Evolutionary conservation across 2,329 filamentous ascomycete genomes (phyloP).

Genomic region (Hypoxylon sp.): DNA sequence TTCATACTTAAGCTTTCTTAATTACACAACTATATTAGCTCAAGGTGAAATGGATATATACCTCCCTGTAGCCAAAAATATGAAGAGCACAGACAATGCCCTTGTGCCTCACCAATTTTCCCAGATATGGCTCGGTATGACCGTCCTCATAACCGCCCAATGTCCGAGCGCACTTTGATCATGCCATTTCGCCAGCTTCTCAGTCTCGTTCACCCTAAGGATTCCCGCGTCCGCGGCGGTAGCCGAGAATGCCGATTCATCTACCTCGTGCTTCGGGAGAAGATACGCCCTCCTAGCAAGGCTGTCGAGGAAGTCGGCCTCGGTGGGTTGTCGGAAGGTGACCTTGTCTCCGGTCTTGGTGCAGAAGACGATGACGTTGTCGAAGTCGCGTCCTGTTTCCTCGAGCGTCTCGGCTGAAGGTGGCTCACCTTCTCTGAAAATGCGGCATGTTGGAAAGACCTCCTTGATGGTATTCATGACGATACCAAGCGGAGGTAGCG

Average conservation of each 20-base stretch:
- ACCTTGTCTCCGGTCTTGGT: constrained; percentile 69
- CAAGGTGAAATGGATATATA: neutral
- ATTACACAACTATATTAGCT: neutral
- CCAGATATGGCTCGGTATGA: constrained; percentile 85
- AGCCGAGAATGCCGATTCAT: constrained; percentile 64
- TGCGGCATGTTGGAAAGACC: constrained; percentile 90
- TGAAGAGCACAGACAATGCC: constrained; percentile 17
- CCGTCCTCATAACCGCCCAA: constrained; percentile 91
- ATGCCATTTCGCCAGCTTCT: constrained; percentile 78
- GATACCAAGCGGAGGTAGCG: constrained; percentile 80
- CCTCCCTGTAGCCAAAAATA: constrained; percentile 2
- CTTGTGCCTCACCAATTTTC: constrained; percentile 78
- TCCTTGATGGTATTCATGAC: constrained; percentile 85
- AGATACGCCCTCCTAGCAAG: constrained; percentile 78
- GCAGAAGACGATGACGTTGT: constrained; percentile 98
- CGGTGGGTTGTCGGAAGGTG: constrained; percentile 75
- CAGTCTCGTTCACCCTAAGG: constrained; percentile 74
- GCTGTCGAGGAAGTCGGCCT: constrained; percentile 80
- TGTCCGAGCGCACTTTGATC: constrained; percentile 83
- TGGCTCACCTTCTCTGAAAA: constrained; percentile 84
- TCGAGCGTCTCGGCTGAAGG: constrained; percentile 64
- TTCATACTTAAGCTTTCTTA: neutral
- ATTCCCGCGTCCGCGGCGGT: constrained; percentile 64
- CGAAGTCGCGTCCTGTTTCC: constrained; percentile 76
- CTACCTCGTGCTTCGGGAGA: constrained; percentile 79